These are phyloP conservation scores for Sclerotinia subarctica DNA, from an alignment of 2,329 filamentous ascomycete genomes.

Conservation along the genomic window DNA sequence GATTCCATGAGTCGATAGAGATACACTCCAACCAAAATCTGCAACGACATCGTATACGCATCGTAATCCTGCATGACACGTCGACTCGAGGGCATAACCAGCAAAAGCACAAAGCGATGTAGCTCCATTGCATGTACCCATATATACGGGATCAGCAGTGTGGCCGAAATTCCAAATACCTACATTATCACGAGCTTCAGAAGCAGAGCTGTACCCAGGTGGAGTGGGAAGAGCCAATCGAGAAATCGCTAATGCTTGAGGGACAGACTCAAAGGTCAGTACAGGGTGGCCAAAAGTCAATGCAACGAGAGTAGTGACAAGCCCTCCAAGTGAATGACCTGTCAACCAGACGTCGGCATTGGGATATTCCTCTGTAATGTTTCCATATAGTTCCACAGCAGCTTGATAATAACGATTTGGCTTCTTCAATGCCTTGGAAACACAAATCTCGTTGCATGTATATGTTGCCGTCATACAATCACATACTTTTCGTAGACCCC, in stretches of 20 bases:
- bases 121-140: slow-evolving; percentile 84
- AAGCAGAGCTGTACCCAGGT: slow-evolving; percentile 51
- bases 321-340: slow-evolving; percentile 89
- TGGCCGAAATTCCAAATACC: slow-evolving; percentile 87
- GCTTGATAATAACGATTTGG: slow-evolving; percentile 90
- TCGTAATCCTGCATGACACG: slow-evolving; percentile 79
- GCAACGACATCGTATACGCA: slow-evolving; percentile 88
- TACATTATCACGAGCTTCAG: slow-evolving; percentile 66
- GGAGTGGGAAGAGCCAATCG: slow-evolving; percentile 82
- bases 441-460: slow-evolving; percentile 85
- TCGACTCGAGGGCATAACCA: slow-evolving; percentile 84
- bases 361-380: slow-evolving; percentile 84
- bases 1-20: slow-evolving; percentile 86
- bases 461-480: slow-evolving; percentile 77
- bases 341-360: slow-evolving; percentile 79
- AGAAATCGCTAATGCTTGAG: slow-evolving; percentile 78
- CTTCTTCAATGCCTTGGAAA: slow-evolving; percentile 66
- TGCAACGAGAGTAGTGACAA: slow-evolving; percentile 77
- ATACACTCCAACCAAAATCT: slow-evolving; percentile 87
- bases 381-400: slow-evolving; percentile 82
- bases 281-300: slow-evolving; percentile 84
- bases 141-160: slow-evolving; percentile 88
- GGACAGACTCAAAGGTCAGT: slow-evolving; percentile 86
- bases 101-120: slow-evolving; percentile 80
- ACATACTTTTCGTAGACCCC: slow-evolving; percentile 84